These are phyloP conservation scores for Neurospora sp. DNA, from an alignment of 495 filamentous ascomycete genomes.

Conservation along the genomic window DNA sequence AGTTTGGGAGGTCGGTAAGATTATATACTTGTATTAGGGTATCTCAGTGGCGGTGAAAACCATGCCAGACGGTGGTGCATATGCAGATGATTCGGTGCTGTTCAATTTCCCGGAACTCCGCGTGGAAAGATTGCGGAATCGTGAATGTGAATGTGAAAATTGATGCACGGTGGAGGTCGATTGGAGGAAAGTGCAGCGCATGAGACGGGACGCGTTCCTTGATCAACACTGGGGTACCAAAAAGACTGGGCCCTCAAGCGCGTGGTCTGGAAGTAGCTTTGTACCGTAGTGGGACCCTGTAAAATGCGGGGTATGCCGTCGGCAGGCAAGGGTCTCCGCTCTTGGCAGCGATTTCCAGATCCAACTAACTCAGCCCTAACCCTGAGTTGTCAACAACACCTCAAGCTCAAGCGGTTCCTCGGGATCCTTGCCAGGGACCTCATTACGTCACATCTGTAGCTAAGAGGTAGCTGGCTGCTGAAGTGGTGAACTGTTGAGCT, in stretches of 20 bases:
- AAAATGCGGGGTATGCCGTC: neutral
- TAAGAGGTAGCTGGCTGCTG: neutral
- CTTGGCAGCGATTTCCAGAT: neutral
- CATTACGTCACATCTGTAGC: neutral
- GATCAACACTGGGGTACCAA: neutral
- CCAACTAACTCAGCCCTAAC: neutral
- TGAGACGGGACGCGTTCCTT: neutral
- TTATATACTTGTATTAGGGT: neutral
- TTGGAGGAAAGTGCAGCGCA: neutral
- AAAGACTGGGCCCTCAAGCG: neutral
- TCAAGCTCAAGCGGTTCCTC: neutral
- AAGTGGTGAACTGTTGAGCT: neutral
- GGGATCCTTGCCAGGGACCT: neutral
- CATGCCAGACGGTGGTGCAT: neutral
- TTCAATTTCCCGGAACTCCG: neutral
- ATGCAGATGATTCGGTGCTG: neutral
- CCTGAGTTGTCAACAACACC: neutral
- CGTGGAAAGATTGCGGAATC: neutral
- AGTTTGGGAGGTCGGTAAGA: neutral
- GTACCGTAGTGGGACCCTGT: neutral
- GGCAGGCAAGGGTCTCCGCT: neutral
- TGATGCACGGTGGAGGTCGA: neutral
- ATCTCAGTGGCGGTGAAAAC: neutral
- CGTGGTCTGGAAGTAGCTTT: neutral
- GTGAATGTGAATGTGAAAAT: neutral